Evolutionary conservation across 192 early-diverging fungal genomes (phyloP), one percentile per base, ranked within the genome.

Genomic region (Backusella tuberculispora): DNA sequence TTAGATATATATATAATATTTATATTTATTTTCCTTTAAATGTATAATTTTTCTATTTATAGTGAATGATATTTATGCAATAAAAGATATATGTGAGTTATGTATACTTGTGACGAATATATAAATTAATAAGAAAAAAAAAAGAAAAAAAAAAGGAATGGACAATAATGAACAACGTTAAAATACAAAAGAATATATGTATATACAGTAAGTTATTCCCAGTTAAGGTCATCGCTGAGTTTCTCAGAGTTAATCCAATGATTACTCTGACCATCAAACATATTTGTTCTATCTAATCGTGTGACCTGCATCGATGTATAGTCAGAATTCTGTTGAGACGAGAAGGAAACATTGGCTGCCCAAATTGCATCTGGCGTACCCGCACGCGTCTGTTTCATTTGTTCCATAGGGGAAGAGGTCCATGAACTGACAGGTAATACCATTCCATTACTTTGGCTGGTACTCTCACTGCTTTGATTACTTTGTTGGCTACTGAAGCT

Each of bases 191-290:
- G 8, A 38, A 40, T 66, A 34, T 34, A 66, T 66, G 38, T 66
- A 66, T 66, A 41, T 41, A 41, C 38, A 66, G 34, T 40, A 60
- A 10, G n/a, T 19, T 40, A 66, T 40, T 40, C 40, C 66, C 66
- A 67, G 9, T 21, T 43, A 6, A 42, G 9, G 5, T 67, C 66
- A 67, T 67, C 66, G 10, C 66, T 21, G 13, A 67, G 38, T 67
- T 67, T 67, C n/a, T 67, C 66, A 2, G 66, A 67, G 41, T 67
- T 38, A 21, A 67, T 67, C 66, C 66, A 67, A 43, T 43, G 38
- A 42, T 21, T 21, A 5, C 38, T 67, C 10, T 60, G 53, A 60
- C 53, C 53, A 60, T 41, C 66, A 66, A 40, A 66, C 29, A 38
- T 66, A 40, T 40, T 67, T 67, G 66, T 4, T 14, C n/a, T 67